phyloP scores from a whole-genome alignment of 257 asterid genomes.

The Galeopsis tetrahit region DNA sequence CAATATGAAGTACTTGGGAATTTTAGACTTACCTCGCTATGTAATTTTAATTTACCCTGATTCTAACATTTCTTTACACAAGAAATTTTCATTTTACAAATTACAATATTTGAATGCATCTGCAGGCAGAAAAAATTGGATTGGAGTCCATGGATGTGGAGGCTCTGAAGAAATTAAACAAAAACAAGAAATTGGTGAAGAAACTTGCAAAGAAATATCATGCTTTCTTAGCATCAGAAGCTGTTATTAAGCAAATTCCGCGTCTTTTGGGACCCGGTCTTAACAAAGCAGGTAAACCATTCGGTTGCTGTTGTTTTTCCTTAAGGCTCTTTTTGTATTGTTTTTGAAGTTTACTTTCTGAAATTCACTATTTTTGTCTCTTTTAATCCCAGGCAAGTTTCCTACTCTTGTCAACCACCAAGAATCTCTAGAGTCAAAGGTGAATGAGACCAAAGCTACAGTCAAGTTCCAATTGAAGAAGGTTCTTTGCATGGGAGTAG shows the following conservation, averaged over 20 bases:
- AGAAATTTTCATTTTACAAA: not conserved
- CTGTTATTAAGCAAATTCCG: constrained; percentile 64
- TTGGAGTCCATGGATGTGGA: constrained; percentile 70
- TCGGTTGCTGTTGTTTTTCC: too few species aligned
- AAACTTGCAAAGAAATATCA: constrained; percentile 66
- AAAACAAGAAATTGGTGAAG: constrained; percentile 63
- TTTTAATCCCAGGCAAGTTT: constrained; percentile 48
- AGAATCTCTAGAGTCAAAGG: constrained; percentile 59
- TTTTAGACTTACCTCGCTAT: too few species aligned
- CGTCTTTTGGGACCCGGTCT: constrained; percentile 66
- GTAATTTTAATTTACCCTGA: too few species aligned
- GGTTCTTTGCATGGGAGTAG: constrained; percentile 66
- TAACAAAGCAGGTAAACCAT: constrained; percentile 53
- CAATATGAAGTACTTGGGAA: too few species aligned
- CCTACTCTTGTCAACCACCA: constrained; percentile 64
- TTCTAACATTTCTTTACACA: too few species aligned
- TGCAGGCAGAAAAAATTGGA: constrained; percentile 60
- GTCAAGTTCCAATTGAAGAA: constrained; percentile 58
- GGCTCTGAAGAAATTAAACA: constrained; percentile 61
- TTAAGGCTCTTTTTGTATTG: too few species aligned
- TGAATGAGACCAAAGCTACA: constrained; percentile 58
- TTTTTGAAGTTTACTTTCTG: too few species aligned
- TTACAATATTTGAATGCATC: not conserved
- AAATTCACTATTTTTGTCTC: too few species aligned
- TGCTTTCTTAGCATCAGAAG: constrained; percentile 63